Evolutionary conservation across 305 asterid genomes (phyloP), one percentile per base, ranked within the genome.

Genomic region (Plantago rigida): DNA sequence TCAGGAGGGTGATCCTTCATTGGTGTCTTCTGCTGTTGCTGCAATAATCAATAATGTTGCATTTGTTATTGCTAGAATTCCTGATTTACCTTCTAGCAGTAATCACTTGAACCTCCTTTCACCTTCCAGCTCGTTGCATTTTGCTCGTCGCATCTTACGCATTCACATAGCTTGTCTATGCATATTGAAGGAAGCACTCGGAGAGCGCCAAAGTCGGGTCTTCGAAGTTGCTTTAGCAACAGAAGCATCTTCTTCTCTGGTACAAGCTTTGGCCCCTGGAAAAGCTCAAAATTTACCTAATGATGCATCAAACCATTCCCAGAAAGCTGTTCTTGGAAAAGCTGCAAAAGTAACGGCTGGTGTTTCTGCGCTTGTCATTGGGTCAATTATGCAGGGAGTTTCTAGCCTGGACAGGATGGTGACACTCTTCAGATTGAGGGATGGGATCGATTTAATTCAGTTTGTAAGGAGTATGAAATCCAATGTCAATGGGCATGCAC

Each of bases 141-240:
- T 79, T 65, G 94, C 95, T 41, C 78, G 89, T 60, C 76, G 77
- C 69, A 74, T 89, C 67, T 77, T 93, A 80, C 88, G 89, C 49
- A 70, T 93, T 71, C 99, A 87, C 81, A 68, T 87, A 58, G 60
- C 77, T 58, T 93, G 99, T 75, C 82, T 93, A 26, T 79, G 87
- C 71, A 78, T 89, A 66, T 82, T 93, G 66, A 93, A 87, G 80
- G 96, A 89, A 65, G 99, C 96, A 41, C 94, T 93, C 57, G 99
- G 97, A 59, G 97, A 93, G 72, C 99, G 96, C 62, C 99, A 93
- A 77, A 87, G 95, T 68, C 84, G 95, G 57, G 99, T 89, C 57
- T 89, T 89, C 75, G 97, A 93, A 69, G 95, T 93, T 75, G 97
- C 96, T 77, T 87, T 93, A 75, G 94, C 99, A 53, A 75, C 82